A percentile compares a stretch with the other conserved stretches of the same genome.
These are phyloP conservation scores for Termitomyces eurrhizus DNA, from an alignment of 768 basidiomycete species.

Conservation along the genomic window DNA sequence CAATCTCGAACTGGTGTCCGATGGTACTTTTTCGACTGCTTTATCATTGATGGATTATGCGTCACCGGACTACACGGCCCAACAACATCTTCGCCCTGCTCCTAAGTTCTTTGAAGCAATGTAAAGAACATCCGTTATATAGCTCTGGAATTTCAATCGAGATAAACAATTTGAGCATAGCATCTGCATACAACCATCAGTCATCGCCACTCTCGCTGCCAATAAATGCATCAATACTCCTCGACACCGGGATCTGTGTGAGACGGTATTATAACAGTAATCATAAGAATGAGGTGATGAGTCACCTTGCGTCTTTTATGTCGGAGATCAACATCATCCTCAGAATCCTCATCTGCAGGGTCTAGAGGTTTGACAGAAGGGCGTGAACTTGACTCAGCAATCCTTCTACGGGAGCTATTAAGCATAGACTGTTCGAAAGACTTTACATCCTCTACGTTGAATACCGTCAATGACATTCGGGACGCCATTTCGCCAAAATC, in stretches of 20 bases:
- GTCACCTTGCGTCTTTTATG: constrained; percentile 41
- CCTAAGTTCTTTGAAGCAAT: constrained; percentile 27
- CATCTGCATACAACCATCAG: constrained; percentile 17
- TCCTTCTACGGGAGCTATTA: constrained; percentile 26
- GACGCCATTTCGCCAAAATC: neutral
- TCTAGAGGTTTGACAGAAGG: constrained; percentile 17
- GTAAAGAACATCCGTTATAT: constrained; percentile 13
- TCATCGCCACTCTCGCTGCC: constrained; percentile 68
- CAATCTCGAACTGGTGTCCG: constrained; percentile 38
- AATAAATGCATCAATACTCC: constrained; percentile 70
- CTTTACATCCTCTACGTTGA: constrained; percentile 64
- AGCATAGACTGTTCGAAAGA: constrained; percentile 56
- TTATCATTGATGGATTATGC: constrained; percentile 37
- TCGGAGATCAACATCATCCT: constrained; percentile 24
- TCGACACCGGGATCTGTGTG: constrained; percentile 23
- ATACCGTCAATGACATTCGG: neutral
- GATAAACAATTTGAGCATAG: neutral
- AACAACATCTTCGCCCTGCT: constrained; percentile 28
- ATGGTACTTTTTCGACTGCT: constrained; percentile 37
- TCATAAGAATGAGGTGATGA: constrained; percentile 7
- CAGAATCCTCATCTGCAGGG: constrained; percentile 14
- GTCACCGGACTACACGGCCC: constrained; percentile 37
- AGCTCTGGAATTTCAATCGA: neutral
- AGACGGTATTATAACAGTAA: neutral
- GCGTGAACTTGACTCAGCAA: constrained; percentile 1